Conservation (phyloP, 2,329 filamentous ascomycete species). For the Immersiporthe knoxdaviesiana region DNA sequence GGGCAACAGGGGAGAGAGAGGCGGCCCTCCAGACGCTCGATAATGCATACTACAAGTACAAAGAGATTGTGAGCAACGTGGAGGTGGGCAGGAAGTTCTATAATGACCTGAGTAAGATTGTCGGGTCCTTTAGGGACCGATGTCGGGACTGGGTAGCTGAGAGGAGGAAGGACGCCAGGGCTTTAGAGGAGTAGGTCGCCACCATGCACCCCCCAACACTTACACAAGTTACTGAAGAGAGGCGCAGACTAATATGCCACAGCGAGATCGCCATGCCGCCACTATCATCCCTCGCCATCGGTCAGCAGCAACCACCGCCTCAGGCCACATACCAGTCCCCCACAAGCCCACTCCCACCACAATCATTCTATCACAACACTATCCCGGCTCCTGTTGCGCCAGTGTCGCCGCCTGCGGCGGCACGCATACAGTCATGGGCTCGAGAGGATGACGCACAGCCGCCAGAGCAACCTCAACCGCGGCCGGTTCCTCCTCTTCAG, state of each 20-base stretch:
- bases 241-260: constrained; percentile 13
- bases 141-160: constrained; percentile 80
- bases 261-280: constrained; percentile 59
- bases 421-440: constrained; percentile 63
- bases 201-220: constrained; percentile 8
- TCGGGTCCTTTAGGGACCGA: constrained; percentile 76
- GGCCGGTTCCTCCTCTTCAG: constrained; percentile 48
- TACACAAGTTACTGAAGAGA: constrained; percentile 28
- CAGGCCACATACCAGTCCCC: constrained; percentile 23
- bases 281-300: constrained; percentile 47
- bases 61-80: constrained; percentile 89
- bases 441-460: constrained; percentile 48
- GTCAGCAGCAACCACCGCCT: constrained; percentile 39
- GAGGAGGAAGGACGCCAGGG: constrained; percentile 77
- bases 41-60: constrained; percentile 93
- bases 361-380: constrained; percentile 37
- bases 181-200: constrained; percentile 69
- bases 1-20: constrained; percentile 74
- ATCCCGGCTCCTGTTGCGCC: constrained; percentile 33
- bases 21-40: constrained; percentile 85
- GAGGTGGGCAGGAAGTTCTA: constrained; percentile 95
- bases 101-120: constrained; percentile 89
- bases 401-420: constrained; percentile 44
- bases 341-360: constrained; percentile 30
- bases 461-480: constrained; percentile 59